phyloP scores from a whole-genome alignment of 176 grass and related monocot species.

The Hordeum vulgare region DNA sequence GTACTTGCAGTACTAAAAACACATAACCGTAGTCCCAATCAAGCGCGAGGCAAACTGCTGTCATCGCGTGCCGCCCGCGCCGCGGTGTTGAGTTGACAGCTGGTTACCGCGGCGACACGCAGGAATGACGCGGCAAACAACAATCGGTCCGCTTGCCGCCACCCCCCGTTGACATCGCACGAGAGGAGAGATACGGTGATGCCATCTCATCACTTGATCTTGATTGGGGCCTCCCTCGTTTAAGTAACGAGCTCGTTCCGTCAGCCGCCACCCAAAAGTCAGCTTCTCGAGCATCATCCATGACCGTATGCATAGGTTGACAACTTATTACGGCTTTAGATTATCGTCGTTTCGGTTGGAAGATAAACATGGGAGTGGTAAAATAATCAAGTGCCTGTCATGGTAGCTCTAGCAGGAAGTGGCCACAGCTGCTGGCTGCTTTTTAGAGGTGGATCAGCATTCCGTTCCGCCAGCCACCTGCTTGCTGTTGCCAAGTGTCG shows the following conservation, averaged over 20 bases:
- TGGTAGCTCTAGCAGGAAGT: no score
- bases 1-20: no score
- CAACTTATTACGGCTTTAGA: neutral
- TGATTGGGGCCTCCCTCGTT: neutral
- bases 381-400: no score
- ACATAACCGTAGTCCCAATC: neutral
- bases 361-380: no score
- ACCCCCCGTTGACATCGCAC: neutral
- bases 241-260: neutral
- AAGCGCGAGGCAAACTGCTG: neutral
- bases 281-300: neutral
- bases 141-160: neutral
- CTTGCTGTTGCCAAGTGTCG: neutral
- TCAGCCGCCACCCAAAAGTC: neutral
- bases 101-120: neutral
- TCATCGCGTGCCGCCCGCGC: neutral
- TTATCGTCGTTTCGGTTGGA: no score
- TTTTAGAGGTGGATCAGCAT: no score
- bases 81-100: neutral
- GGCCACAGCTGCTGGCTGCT: no score
- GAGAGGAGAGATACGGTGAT: neutral
- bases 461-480: no score
- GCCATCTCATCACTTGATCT: neutral
- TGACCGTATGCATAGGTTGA: neutral
- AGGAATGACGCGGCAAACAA: neutral